These are phyloP conservation scores for Hypoxylon cercidicola DNA, from an alignment of 495 filamentous ascomycete species.

Conservation along the genomic window DNA sequence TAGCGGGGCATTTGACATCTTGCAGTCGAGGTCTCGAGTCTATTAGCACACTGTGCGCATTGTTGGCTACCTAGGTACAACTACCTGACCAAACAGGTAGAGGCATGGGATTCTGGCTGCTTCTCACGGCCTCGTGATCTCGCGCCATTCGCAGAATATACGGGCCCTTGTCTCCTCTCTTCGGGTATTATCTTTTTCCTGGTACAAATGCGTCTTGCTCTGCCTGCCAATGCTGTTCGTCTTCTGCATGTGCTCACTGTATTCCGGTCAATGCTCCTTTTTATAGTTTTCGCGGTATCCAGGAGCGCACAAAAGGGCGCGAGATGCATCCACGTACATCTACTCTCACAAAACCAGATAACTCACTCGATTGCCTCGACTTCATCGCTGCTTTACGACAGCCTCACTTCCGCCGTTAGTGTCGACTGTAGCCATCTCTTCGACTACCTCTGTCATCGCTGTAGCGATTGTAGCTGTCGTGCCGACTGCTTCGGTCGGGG, in stretches of 20 bases:
- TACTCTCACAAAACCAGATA: background rate
- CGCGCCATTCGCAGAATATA: background rate
- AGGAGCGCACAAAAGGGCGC: slow-evolving; percentile 1
- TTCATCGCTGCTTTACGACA: background rate
- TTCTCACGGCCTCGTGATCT: background rate
- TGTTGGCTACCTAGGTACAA: slow-evolving; percentile 10
- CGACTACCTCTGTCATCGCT: slow-evolving; percentile 19
- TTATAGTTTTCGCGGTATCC: slow-evolving; percentile 4
- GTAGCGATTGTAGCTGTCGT: slow-evolving; percentile 3
- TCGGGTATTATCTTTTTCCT: slow-evolving; percentile 30
- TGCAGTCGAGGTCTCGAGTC: no score
- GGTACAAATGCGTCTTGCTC: slow-evolving; percentile 29
- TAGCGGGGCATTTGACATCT: no score
- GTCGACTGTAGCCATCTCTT: slow-evolving; percentile 20
- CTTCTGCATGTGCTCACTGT: slow-evolving; percentile 21
- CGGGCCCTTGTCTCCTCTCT: slow-evolving; percentile 11
- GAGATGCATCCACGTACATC: slow-evolving; percentile 21
- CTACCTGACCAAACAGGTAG: no score
- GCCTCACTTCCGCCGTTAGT: slow-evolving; percentile 7
- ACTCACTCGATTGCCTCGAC: slow-evolving; percentile 5
- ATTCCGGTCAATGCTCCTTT: slow-evolving; percentile 34
- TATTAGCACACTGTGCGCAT: slow-evolving; percentile 24
- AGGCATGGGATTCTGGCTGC: background rate
- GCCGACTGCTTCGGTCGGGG: slow-evolving; percentile 26
- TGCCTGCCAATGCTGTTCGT: slow-evolving; percentile 24